phyloP scores from a whole-genome alignment of 306 rosid genomes.

The Potentilla sterilis region DNA sequence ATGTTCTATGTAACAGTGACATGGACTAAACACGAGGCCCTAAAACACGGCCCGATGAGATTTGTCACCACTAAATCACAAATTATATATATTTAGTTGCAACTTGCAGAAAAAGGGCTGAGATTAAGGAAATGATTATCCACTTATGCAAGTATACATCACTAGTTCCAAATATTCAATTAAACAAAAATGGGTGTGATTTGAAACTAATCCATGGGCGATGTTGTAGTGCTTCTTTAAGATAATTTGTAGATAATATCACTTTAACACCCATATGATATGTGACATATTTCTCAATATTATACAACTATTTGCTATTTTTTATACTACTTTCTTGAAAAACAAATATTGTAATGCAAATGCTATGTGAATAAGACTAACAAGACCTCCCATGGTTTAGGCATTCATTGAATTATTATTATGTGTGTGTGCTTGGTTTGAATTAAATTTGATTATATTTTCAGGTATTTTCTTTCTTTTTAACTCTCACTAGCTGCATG shows the following conservation, averaged over 20 bases:
- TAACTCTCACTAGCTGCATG: too few relatives aligned
- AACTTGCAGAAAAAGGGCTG: conserved; percentile 14
- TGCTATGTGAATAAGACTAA: neutral
- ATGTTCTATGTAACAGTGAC: conserved; percentile 3
- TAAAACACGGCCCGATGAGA: conserved; percentile 22
- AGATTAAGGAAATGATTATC: conserved; percentile 11
- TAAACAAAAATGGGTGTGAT: neutral
- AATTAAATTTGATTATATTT: too few relatives aligned
- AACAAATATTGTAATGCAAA: neutral
- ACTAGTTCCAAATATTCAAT: neutral
- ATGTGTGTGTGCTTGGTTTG: too few relatives aligned
- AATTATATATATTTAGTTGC: neutral
- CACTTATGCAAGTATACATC: neutral
- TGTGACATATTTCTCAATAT: neutral
- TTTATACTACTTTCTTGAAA: neutral
- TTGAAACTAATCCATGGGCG: neutral
- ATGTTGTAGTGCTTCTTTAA: neutral
- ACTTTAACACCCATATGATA: neutral
- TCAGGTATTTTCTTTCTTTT: too few relatives aligned
- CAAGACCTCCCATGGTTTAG: neutral
- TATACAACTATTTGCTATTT: neutral
- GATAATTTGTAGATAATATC: neutral
- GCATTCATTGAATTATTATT: neutral
- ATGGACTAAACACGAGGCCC: conserved; percentile 11
- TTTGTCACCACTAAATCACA: conserved; percentile 9